Percentiles rank a stretch among this genome's conserved stretches.
Evolutionary conservation across 2,329 filamentous ascomycete species (phyloP).

Genomic region (Colletotrichum shisoi): DNA sequence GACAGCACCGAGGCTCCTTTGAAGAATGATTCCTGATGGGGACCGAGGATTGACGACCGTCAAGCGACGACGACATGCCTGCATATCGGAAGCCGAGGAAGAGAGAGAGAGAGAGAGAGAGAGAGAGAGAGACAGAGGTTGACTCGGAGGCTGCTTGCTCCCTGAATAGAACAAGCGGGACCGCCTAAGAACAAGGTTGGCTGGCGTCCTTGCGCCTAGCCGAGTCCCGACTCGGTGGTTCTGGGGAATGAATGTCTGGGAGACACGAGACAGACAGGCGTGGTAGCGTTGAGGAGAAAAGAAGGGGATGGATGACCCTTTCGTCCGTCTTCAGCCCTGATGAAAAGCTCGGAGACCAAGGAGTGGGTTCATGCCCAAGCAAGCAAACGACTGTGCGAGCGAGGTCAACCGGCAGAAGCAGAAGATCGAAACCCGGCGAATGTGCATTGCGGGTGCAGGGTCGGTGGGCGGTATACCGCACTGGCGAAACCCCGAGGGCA

Average conservation of each 20-base stretch:
- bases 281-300: background rate
- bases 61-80: background rate
- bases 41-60: no score
- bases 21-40: conserved; percentile 9
- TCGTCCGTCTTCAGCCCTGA: background rate
- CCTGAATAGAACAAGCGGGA: background rate
- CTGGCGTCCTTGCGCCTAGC: conserved; percentile 2
- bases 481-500: background rate
- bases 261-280: background rate
- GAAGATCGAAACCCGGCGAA: background rate
- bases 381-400: background rate
- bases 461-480: background rate
- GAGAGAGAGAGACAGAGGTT: background rate
- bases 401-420: background rate
- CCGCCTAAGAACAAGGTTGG: conserved; percentile 4
- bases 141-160: background rate
- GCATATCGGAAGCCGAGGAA: background rate
- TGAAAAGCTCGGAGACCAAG: background rate
- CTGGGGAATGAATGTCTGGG: background rate
- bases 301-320: background rate
- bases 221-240: conserved; percentile 14
- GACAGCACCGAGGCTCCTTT: background rate
- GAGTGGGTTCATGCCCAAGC: no score
- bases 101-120: background rate
- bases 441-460: conserved; percentile 14